Evolutionary conservation across 495 filamentous ascomycete species (phyloP).

Genomic region (Saxophila tyrrhenica): DNA sequence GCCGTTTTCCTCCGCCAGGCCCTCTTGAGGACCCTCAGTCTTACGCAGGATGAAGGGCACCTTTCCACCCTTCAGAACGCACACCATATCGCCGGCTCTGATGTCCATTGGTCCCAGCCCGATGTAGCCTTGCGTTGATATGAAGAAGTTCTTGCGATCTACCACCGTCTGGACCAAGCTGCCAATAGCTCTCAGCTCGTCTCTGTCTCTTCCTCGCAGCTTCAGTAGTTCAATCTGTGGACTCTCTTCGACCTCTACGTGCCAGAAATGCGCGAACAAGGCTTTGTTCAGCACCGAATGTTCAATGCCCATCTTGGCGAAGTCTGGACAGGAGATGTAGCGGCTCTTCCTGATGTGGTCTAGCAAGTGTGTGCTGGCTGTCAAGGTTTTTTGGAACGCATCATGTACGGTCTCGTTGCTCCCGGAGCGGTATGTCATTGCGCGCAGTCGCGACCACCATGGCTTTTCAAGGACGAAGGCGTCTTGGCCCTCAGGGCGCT

Average conservation of each 20-base stretch:
- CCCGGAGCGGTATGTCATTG: background rate
- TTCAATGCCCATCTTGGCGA: background rate
- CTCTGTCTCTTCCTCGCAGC: background rate
- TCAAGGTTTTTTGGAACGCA: background rate
- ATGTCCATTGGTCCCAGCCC: background rate
- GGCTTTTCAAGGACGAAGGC: background rate
- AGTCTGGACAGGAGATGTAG: background rate
- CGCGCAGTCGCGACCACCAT: background rate
- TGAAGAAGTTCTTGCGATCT: background rate
- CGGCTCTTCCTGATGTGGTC: background rate
- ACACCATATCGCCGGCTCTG: background rate
- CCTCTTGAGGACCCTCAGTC: background rate
- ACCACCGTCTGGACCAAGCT: background rate
- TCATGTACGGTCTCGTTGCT: background rate
- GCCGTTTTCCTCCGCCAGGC: background rate
- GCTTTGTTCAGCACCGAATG: background rate
- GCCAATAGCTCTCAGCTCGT: background rate
- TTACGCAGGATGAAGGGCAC: background rate
- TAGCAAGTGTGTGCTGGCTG: background rate
- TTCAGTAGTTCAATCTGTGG: background rate
- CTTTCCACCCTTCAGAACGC: background rate
- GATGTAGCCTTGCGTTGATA: background rate
- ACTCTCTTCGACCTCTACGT: background rate
- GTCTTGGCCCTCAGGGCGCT: background rate
- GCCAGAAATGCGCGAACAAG: background rate